Base-by-base conservation (phyloP, 805 yeast genomes). In the Priceomyces haplophilus region DNA sequence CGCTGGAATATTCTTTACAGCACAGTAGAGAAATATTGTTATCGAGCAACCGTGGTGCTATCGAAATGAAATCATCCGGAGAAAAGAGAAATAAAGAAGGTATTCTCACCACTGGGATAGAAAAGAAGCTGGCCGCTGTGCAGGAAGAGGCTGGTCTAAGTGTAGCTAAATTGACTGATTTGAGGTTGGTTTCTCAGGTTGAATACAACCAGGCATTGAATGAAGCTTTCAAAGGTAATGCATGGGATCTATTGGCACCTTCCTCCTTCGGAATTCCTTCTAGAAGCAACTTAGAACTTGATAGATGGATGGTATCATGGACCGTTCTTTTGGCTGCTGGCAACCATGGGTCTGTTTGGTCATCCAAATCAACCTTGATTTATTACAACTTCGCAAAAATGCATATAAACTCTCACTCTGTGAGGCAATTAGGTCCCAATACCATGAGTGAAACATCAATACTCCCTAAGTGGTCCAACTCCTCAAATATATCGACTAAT, bases 231-330 rank as follows among this genome's bases (percentile, higher is more conserved):
- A 66, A 61, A 39, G 82, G 82, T 2, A 69, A 76, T 47, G 80
- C 83, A 0, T 79, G 85, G 85, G 81, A 76, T 42, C 56, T 80
- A 16, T 58, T 83, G 31, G 66, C 78, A 0, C 88, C 88, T 0
- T 65, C 80, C 1, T 65, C 78, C 1, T 77, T 82, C 56, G 89
- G 89, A 0, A 69, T 83, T 7, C 88, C 88, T 0, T 82, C 85
- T 55, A 78, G 76, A 49, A 74, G 82, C 5, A 83, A 83, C 54
- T 59, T 83, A 43, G 86, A 82, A 44, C 61, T 83, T 29, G 89
- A 83, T 53, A 80, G 76, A 58, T 83, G 89, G 89, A 83, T 83
- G 87, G 86, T 83, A 3, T 82, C 83, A 16, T 83, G 89, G 89
- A 80, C 89, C 0, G 85, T 83, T 8, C 59, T 82, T 32, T 61